Conservation (phyloP, 2,329 filamentous ascomycete species). For the Sclerotinia glacialis region DNA sequence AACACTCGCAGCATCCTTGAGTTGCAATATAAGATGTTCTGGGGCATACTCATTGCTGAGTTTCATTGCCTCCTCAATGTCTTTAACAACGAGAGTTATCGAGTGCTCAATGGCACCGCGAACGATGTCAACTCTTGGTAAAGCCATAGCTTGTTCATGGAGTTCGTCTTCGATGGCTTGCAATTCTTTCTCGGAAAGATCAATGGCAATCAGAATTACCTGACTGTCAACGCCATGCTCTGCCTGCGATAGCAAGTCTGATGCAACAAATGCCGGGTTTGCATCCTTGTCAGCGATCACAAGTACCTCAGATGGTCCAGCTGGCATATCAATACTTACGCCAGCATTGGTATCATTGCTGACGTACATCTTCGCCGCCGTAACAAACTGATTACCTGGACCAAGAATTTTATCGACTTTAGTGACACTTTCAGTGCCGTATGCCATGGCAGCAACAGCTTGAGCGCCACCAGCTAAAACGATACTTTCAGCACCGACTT, state of each 20-base stretch:
- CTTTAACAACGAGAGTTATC: constrained; percentile 74
- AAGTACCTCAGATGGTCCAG: constrained; percentile 93
- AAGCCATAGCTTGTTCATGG: constrained; percentile 77
- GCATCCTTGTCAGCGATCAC: constrained; percentile 86
- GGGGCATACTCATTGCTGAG: constrained; percentile 94
- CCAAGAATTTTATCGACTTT: constrained; percentile 99
- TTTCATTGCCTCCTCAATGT: constrained; percentile 69
- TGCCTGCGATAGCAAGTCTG: constrained; percentile 89
- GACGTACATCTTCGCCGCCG: constrained; percentile 96
- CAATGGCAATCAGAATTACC: constrained; percentile 85
- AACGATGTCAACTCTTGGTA: constrained; percentile 92
- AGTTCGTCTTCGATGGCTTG: constrained; percentile 87
- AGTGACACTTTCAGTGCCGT: constrained; percentile 87
- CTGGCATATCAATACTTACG: constrained; percentile 97
- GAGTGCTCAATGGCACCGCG: constrained; percentile 87
- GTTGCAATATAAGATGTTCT: constrained; percentile 91
- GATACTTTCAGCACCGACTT: constrained; percentile 92
- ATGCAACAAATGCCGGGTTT: constrained; percentile 92
- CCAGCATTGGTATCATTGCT: constrained; percentile 95
- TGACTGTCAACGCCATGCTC: constrained; percentile 97
- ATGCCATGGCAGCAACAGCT: constrained; percentile 93
- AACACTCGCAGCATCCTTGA: constrained; percentile 70
- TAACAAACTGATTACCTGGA: constrained; percentile 97
- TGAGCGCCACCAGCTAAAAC: constrained; percentile 94
- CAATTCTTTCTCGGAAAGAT: constrained; percentile 69